phyloP scores from a whole-genome alignment of 805 yeast genomes.

The Candida corydali region DNA sequence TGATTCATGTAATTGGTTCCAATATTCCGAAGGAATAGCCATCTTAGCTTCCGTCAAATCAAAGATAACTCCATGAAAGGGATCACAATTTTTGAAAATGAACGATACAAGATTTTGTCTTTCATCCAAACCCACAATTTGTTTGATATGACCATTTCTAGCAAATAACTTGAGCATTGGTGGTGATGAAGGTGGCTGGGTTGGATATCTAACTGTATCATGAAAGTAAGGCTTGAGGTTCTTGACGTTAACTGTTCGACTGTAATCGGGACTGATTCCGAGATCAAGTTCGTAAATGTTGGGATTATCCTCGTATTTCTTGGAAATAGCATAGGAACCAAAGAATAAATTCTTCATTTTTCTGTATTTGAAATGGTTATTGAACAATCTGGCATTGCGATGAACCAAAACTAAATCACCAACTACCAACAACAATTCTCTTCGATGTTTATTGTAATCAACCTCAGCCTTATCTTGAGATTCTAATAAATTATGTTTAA shows the following conservation, averaged over 20 bases:
- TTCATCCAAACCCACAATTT: not conserved
- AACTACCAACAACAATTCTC: not conserved
- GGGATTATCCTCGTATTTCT: not conserved
- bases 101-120: too few relatives aligned
- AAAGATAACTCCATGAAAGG: too few relatives aligned
- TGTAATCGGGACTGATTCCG: not conserved
- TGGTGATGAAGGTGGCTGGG: not conserved
- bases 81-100: too few relatives aligned
- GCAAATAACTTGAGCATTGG: not conserved
- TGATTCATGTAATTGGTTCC: too few relatives aligned
- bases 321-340: not conserved
- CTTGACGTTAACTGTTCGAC: not conserved
- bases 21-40: too few relatives aligned
- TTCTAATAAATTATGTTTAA: too few relatives aligned
- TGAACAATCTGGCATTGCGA: not conserved
- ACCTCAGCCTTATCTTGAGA: too few relatives aligned
- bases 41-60: too few relatives aligned
- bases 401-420: not conserved
- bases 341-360: not conserved
- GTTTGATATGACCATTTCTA: not conserved
- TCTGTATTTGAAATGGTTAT: not conserved
- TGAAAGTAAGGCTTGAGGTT: not conserved
- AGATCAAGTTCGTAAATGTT: conserved; percentile 4
- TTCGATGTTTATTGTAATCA: too few relatives aligned
- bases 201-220: not conserved